Base-by-base conservation (phyloP, 805 yeast species). In the Pichia occidentalis region DNA sequence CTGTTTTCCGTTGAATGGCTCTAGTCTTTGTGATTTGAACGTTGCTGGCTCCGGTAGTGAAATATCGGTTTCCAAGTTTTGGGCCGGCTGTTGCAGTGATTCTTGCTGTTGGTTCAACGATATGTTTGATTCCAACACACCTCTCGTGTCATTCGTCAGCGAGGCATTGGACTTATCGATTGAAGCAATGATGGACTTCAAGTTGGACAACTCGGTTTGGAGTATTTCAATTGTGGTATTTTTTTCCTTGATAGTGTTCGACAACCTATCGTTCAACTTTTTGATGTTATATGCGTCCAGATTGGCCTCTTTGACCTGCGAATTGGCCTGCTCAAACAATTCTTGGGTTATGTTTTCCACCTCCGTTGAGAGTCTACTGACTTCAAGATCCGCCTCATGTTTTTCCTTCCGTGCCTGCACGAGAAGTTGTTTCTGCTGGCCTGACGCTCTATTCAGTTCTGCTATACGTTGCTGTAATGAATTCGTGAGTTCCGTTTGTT, bases 271-370 rank as follows among this genome's bases (percentile, higher is more conserved):
- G 49, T 82, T 82, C 47, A 77, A 75, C 34, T 73, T 59, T 48
- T 78, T 76, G 44, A 67, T 67, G 24, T 73, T 75, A 52, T 78
- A 70, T 5, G 79, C 72, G 40, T 80, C 82, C 37, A 75, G 68
- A 43, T 84, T 74, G 0, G 95, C 95, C 44, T 78, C 75, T 34
- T 81, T 75, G 6, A 85, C 95, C 85, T 85, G 84, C 34, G 71
- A 70, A 54, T 85, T 85, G 11, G 95, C 95, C 53, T 86, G 92
- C 45, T 75, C 81, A 53, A 85, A 85, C 23, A 85, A 61, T 1
- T 87, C 75, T 1, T 80, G 85, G 1, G 87, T 75, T 32, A 85
- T 60, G 27, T 85, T 95, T 52, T 84, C 92, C 25, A 85, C 82
- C 54, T 85, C 95, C 23, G 69, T 29, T 5, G 41, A 37, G 4